phyloP scores from a whole-genome alignment of 2,329 filamentous ascomycete genomes.

The Clonostachys chloroleuca region DNA sequence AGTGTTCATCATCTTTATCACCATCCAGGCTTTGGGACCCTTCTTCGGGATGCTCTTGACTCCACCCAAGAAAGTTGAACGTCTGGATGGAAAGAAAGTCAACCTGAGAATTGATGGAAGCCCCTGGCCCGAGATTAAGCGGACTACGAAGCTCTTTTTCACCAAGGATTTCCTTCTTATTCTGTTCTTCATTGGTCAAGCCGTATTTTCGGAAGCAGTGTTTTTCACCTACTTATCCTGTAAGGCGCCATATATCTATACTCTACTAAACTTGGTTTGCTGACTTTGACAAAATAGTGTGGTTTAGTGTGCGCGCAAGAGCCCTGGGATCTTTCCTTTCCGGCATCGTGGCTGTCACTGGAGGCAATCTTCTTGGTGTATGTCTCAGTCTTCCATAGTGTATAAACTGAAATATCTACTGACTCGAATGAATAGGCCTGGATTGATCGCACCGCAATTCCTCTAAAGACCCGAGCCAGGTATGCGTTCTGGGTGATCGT shows the following conservation, averaged over 20 bases:
- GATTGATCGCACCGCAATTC: conserved; percentile 52
- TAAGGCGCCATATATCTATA: conserved; percentile 5
- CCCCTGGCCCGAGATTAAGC: conserved; percentile 54
- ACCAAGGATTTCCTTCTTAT: conserved; percentile 59
- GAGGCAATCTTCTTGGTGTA: conserved; percentile 62
- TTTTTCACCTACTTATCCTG: conserved; percentile 61
- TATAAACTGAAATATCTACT: background rate
- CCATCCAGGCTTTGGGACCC: conserved; percentile 60
- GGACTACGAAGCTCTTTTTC: conserved; percentile 54
- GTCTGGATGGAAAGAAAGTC: conserved; percentile 61
- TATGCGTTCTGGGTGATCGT: conserved; percentile 49
- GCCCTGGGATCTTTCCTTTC: conserved; percentile 69
- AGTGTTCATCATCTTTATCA: conserved; percentile 68
- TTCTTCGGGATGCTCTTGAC: conserved; percentile 62
- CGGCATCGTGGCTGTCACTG: conserved; percentile 60
- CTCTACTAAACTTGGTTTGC: too few relatives aligned
- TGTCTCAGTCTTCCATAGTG: conserved; percentile 10
- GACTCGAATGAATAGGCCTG: conserved; percentile 28
- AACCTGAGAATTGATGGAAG: conserved; percentile 51
- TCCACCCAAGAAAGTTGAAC: conserved; percentile 55
- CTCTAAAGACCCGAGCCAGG: conserved; percentile 49
- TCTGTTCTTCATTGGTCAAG: conserved; percentile 64
- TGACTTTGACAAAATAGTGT: conserved; percentile 30
- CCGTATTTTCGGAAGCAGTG: conserved; percentile 67
- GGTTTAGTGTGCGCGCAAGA: conserved; percentile 66